These are phyloP conservation scores for Dictyostelium discoideum DNA, from an alignment of 78 protist genomes.

Conservation along the genomic window DNA sequence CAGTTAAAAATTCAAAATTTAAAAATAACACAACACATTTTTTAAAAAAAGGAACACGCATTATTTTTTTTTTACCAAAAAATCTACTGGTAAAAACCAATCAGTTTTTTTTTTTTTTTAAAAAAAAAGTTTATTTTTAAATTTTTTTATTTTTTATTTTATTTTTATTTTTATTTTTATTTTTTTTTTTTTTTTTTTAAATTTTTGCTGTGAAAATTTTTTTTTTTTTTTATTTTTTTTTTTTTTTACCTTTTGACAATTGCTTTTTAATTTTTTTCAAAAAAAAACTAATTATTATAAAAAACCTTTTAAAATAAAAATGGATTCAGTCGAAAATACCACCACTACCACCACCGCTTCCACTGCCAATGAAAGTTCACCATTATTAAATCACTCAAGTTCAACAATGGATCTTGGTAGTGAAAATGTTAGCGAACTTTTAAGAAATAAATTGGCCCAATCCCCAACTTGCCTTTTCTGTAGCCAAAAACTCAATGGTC, in stretches of 20 bases:
- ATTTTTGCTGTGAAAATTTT: background rate
- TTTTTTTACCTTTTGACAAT: background rate
- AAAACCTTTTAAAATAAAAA: too few relatives aligned
- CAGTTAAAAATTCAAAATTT: background rate
- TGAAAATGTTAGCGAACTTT: background rate
- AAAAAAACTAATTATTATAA: too few relatives aligned
- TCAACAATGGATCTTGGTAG: background rate
- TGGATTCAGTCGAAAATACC: background rate
- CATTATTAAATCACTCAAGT: background rate
- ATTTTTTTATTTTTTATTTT: too few relatives aligned
- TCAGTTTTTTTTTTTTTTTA: background rate
- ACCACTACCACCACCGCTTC: background rate
- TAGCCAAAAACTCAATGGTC: background rate
- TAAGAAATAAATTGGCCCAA: background rate
- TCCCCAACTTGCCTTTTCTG: conserved; percentile 1
- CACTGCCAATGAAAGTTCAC: background rate
- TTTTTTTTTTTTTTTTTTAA: too few relatives aligned
- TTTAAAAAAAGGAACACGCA: background rate
- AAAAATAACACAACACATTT: too few relatives aligned
- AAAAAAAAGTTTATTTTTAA: too few relatives aligned
- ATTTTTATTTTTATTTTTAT: too few relatives aligned
- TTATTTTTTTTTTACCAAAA: too few relatives aligned
- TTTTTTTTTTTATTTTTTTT: too few relatives aligned
- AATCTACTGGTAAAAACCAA: background rate
- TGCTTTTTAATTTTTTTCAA: background rate